Evolutionary conservation across 768 basidiomycete species (phyloP).

Genomic region (Porpolomopsis calyptriformis): DNA sequence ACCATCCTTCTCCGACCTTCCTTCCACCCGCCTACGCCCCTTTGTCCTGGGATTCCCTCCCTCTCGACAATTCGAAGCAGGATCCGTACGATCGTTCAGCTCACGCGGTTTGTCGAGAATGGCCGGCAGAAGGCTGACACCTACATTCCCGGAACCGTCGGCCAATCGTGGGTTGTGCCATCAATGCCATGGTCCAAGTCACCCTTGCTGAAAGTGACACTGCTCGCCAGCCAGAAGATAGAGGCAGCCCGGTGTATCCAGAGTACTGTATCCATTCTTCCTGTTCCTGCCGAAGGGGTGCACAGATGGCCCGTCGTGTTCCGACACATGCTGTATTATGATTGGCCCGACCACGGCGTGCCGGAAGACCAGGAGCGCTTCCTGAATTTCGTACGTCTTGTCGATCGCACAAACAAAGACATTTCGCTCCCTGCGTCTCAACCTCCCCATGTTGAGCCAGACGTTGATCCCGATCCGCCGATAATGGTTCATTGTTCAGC

Average conservation of each 20-base stretch:
- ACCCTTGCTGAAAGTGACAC: slow-evolving; percentile 46
- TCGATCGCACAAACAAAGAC: slow-evolving; percentile 51
- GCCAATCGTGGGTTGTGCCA: slow-evolving; percentile 36
- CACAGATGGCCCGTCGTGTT: slow-evolving; percentile 37
- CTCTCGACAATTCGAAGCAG: slow-evolving; percentile 24
- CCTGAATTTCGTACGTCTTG: slow-evolving; percentile 52
- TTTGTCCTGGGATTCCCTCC: slow-evolving; percentile 8
- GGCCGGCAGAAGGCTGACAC: slow-evolving; percentile 64
- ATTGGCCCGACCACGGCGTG: slow-evolving; percentile 85
- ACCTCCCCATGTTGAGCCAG: slow-evolving; percentile 15
- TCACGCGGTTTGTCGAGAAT: slow-evolving; percentile 63
- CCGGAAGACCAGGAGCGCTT: slow-evolving; percentile 57
- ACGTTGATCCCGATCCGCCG: slow-evolving; percentile 53
- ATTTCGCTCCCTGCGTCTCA: slow-evolving; percentile 20
- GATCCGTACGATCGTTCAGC: slow-evolving; percentile 70
- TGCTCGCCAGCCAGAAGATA: slow-evolving; percentile 36
- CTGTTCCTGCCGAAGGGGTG: slow-evolving; percentile 17
- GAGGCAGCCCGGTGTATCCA: slow-evolving; percentile 49
- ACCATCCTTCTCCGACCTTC: slow-evolving; percentile 49
- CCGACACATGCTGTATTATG: slow-evolving; percentile 59
- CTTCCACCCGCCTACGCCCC: slow-evolving; percentile 22
- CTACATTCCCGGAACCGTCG: slow-evolving; percentile 60
- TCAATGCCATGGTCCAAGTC: slow-evolving; percentile 34
- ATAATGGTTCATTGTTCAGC: slow-evolving; percentile 80
- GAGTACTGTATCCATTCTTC: slow-evolving; percentile 48